Evolutionary conservation across 2,329 filamentous ascomycete genomes (phyloP), one percentile per base, ranked within the genome.

Genomic region (Fusarium hostae): DNA sequence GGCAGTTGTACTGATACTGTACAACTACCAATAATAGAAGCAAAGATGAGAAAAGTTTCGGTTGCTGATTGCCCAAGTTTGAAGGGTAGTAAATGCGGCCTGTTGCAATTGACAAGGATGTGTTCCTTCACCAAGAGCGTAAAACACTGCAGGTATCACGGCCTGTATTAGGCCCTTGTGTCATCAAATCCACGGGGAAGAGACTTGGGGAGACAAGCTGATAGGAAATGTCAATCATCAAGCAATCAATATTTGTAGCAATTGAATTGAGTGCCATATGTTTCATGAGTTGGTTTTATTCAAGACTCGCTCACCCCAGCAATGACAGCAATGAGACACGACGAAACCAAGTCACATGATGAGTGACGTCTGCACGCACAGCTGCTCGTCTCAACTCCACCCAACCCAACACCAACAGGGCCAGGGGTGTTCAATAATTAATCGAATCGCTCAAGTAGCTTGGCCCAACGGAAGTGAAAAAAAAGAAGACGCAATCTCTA

Each of bases 301-400:
- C 12, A 13, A 28, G 18, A 16, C 18, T 51, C 12, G 44, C 41
- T 54, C 58, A 62, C 55, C 64, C 60, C 40, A 43, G 51, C 26
- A 55, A 22, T n/a, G 35, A 24, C 40, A 43, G 51, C 26, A 55
- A 22, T n/a, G 35, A 24, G n/a, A 50, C 18, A 32, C 10, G 18
- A 39, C 35, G 41, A 43, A 59, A 39, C 34, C 40, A 26, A 47
- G 44, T 76, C 74, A 76, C 74, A 76, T 76, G 74, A 76, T 68
- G 51, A n/a, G 32, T 59, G 63, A 62, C 60, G 57, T 66, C 75
- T 76, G 74, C 74, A 68, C 61, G 74, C 54, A 66, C 51, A 50
- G 41, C 65, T 76, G 73, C 67, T 66, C 44, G 28, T 50, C 63
- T 35, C 41, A 58, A 63, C 69, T 71, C 69, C 69, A 72, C 69